Conservation (phyloP, 2,329 filamentous ascomycete genomes). For the Mycosphaerella arachidis region DNA sequence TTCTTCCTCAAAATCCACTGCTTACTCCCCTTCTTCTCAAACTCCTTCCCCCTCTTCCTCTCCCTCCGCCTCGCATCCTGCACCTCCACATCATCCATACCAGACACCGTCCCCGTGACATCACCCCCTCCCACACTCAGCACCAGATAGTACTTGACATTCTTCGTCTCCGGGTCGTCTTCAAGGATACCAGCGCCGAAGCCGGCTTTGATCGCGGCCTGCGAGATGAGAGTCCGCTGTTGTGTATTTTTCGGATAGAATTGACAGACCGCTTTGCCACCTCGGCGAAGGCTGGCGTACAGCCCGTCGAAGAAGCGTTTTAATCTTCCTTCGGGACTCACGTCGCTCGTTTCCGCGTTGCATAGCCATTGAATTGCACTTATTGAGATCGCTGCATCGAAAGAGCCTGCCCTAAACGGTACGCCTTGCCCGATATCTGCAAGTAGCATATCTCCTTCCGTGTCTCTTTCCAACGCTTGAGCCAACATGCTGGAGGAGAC, state of each 20-base stretch:
- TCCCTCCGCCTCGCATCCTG: slow-evolving; percentile 61
- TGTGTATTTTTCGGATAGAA: slow-evolving; percentile 96
- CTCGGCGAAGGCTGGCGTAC: slow-evolving; percentile 76
- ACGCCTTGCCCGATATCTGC: slow-evolving; percentile 94
- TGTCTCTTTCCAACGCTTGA: slow-evolving; percentile 82
- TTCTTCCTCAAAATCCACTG: slow-evolving; percentile 82
- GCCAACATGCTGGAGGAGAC: slow-evolving; percentile 96
- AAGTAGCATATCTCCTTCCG: slow-evolving; percentile 88
- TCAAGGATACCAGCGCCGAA: slow-evolving; percentile 94
- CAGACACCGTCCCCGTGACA: slow-evolving; percentile 83
- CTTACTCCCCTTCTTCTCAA: slow-evolving; percentile 72
- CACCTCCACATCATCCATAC: slow-evolving; percentile 79
- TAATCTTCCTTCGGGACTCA: slow-evolving; percentile 71
- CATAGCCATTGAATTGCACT: slow-evolving; percentile 98
- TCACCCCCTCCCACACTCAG: slow-evolving; percentile 77
- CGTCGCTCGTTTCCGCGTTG: slow-evolving; percentile 86
- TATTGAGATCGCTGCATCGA: slow-evolving; percentile 93
- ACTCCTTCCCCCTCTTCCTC: slow-evolving; percentile 48
- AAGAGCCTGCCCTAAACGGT: slow-evolving; percentile 84
- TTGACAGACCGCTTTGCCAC: slow-evolving; percentile 88
- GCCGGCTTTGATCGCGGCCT: slow-evolving; percentile 84
- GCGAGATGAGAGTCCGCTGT: slow-evolving; percentile 87
- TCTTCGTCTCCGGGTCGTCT: slow-evolving; percentile 95
- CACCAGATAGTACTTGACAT: slow-evolving; percentile 91
- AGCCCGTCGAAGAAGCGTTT: slow-evolving; percentile 87